Evolutionary conservation across 768 basidiomycete species (phyloP).

Genomic region (Boletus rufocinnamomeus): DNA sequence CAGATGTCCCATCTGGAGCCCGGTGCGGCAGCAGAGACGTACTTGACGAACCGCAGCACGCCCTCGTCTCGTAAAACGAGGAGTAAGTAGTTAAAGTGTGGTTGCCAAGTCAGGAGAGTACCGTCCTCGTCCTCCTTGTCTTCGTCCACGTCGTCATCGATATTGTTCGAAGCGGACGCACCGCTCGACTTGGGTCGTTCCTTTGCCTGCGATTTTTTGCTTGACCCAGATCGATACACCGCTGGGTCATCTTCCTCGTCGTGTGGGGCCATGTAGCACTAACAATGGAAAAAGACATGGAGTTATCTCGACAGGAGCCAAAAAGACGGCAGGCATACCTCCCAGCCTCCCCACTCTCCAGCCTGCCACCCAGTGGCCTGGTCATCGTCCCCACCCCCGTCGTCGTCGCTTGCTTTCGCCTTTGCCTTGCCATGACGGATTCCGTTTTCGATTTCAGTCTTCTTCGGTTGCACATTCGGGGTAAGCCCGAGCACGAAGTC

Average conservation of each 20-base stretch:
- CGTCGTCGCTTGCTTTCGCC: constrained; percentile 21
- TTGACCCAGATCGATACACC: constrained; percentile 72
- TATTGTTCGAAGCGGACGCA: constrained; percentile 17
- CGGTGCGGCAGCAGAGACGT: constrained; percentile 84
- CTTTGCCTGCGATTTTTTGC: constrained; percentile 37
- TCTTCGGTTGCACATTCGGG: constrained; percentile 48
- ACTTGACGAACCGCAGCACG: constrained; percentile 95
- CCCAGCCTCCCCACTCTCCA: constrained; percentile 92
- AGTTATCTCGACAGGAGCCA: not conserved
- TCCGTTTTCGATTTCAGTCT: constrained; percentile 15
- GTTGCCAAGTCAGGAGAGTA: constrained; percentile 83
- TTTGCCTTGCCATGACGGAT: constrained; percentile 31
- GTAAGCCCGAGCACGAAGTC: too few species aligned
- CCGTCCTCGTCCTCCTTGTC: constrained; percentile 60
- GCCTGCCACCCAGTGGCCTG: constrained; percentile 59
- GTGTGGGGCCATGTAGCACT: constrained; percentile 96
- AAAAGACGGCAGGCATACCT: constrained; percentile 49
- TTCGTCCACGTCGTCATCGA: constrained; percentile 10
- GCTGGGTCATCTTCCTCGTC: constrained; percentile 96
- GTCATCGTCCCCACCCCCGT: constrained; percentile 35
- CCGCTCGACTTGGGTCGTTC: constrained; percentile 14
- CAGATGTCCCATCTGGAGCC: constrained; percentile 94
- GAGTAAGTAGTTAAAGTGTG: constrained; percentile 86
- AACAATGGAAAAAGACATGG: constrained; percentile 2
- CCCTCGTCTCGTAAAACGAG: constrained; percentile 90